Percentiles rank a stretch among this genome's conserved stretches.
Conservation (phyloP, 208 protist genomes). For the Pavlovales sp. region DNA sequence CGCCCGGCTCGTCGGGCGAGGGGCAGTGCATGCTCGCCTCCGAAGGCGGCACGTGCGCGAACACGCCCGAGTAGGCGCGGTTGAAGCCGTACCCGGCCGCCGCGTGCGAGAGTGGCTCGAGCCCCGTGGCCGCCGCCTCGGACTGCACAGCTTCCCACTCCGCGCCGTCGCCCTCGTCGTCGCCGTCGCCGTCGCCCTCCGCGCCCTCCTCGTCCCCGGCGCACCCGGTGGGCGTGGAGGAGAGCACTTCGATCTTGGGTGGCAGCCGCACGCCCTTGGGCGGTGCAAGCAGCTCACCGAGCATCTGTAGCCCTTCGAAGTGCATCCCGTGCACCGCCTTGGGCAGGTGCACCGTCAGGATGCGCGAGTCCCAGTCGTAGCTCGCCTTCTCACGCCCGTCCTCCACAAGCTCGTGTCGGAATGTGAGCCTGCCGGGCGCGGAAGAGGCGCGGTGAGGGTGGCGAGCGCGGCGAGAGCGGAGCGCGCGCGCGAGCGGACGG, state of each 20-base stretch:
- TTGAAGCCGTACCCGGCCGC: conserved; percentile 39
- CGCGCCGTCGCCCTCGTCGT: background rate
- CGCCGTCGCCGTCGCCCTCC: background rate
- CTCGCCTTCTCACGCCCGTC: conserved; percentile 17
- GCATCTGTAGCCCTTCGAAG: conserved; percentile 32
- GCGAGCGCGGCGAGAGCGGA: too few species aligned
- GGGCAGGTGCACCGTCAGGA: conserved; percentile 27
- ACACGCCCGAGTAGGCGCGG: conserved; percentile 11
- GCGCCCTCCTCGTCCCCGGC: background rate
- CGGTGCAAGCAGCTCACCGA: conserved; percentile 12
- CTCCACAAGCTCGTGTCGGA: conserved; percentile 15
- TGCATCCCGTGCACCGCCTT: conserved; percentile 11
- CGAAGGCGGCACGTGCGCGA: background rate
- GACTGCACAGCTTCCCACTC: background rate
- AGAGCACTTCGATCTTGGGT: conserved; percentile 22
- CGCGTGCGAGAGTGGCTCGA: background rate
- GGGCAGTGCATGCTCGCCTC: background rate
- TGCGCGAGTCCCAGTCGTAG: conserved; percentile 1
- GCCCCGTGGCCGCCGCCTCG: background rate
- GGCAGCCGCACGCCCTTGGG: background rate
- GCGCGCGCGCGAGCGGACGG: too few species aligned
- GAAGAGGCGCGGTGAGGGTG: too few species aligned
- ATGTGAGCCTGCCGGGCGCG: conserved; percentile 6
- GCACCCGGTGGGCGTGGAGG: background rate
- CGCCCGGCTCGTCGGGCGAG: background rate